Evolutionary conservation across 257 asterid genomes (phyloP).

Genomic region (Thymus mandschuricus): DNA sequence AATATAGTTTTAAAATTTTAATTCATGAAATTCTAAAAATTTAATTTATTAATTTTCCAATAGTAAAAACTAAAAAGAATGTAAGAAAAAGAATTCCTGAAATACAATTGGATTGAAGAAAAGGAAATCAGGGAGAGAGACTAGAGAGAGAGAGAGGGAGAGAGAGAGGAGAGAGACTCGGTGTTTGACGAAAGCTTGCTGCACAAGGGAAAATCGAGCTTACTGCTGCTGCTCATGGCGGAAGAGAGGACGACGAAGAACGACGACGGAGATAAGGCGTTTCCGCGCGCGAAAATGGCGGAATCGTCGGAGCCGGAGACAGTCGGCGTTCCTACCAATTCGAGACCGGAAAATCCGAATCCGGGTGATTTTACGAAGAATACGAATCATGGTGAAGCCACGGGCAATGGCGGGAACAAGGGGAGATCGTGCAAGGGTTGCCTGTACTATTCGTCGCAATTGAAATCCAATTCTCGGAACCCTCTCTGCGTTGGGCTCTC

Average conservation of each 20-base stretch:
- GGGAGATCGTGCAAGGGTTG: slow-evolving; percentile 88
- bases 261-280: slow-evolving; percentile 30
- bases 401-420: slow-evolving; percentile 29
- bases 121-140: neutral
- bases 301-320: slow-evolving; percentile 25
- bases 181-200: neutral
- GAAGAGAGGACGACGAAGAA: slow-evolving; percentile 27
- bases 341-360: slow-evolving; percentile 30
- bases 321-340: slow-evolving; percentile 16
- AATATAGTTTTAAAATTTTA: no score
- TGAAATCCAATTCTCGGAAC: slow-evolving; percentile 64
- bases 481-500: slow-evolving; percentile 87
- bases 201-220: neutral
- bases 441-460: slow-evolving; percentile 68
- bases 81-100: no score
- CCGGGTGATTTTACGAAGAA: slow-evolving; percentile 31
- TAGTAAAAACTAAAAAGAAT: no score
- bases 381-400: slow-evolving; percentile 28
- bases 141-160: neutral
- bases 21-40: no score
- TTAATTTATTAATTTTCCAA: no score
- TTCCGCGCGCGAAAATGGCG: slow-evolving; percentile 34
- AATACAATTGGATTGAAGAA: neutral
- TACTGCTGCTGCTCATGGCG: slow-evolving; percentile 24
- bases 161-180: neutral